These are phyloP conservation scores for Diaporthe sp. DNA, from an alignment of 2,329 filamentous ascomycete genomes.

Conservation along the genomic window DNA sequence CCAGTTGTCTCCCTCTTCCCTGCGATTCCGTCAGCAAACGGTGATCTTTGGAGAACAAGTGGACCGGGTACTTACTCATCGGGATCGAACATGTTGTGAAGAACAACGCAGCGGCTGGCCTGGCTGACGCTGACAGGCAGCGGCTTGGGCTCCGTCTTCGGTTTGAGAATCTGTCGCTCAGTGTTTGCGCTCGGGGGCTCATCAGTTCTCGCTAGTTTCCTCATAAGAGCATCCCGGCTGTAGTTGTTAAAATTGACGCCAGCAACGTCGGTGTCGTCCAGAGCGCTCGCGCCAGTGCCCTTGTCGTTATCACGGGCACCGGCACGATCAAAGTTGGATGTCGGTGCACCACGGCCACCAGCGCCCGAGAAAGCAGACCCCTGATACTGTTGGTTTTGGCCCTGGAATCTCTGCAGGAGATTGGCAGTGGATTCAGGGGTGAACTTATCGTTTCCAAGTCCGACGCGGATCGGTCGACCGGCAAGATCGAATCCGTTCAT, in stretches of 20 bases:
- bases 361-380: slow-evolving; percentile 93
- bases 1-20: slow-evolving; percentile 90
- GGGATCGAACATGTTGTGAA: slow-evolving; percentile 96
- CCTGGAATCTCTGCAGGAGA: slow-evolving; percentile 91
- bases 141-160: slow-evolving; percentile 82
- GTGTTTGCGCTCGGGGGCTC: slow-evolving; percentile 78
- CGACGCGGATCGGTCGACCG: slow-evolving; percentile 96
- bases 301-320: slow-evolving; percentile 92
- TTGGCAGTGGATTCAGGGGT: slow-evolving; percentile 96
- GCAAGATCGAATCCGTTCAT: slow-evolving; percentile 99
- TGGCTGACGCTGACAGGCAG: slow-evolving; percentile 89
- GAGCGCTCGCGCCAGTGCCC: slow-evolving; percentile 89
- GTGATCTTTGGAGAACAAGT: background rate
- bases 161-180: slow-evolving; percentile 80
- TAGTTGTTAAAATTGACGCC: slow-evolving; percentile 99
- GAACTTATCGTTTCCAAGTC: slow-evolving; percentile 99
- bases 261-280: slow-evolving; percentile 97
- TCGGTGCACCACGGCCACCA: slow-evolving; percentile 87
- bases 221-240: slow-evolving; percentile 98
- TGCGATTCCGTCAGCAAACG: slow-evolving; percentile 59
- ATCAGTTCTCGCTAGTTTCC: slow-evolving; percentile 96
- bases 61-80: slow-evolving; percentile 77
- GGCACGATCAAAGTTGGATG: slow-evolving; percentile 91
- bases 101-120: slow-evolving; percentile 92
- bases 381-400: slow-evolving; percentile 83